These are phyloP conservation scores for Penicillium corylophilum DNA, from an alignment of 2,329 filamentous ascomycete species.

Conservation along the genomic window DNA sequence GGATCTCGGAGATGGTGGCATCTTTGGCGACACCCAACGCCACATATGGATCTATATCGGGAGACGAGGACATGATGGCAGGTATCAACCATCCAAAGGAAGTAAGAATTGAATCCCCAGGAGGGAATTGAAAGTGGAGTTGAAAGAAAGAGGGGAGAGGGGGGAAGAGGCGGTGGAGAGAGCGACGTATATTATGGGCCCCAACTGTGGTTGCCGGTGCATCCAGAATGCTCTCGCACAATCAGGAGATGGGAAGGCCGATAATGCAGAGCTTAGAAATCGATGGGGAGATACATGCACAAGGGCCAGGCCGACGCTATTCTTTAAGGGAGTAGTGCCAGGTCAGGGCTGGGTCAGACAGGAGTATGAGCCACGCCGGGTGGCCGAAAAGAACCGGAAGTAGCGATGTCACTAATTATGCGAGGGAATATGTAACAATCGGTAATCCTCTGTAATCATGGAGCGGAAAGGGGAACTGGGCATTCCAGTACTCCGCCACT, in stretches of 20 bases:
- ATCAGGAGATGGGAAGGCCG: slow-evolving; percentile 4
- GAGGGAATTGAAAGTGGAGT: slow-evolving; percentile 17
- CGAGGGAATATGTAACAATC: not conserved
- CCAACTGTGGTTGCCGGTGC: slow-evolving; percentile 6
- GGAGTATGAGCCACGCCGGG: not conserved
- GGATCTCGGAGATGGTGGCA: slow-evolving; percentile 70
- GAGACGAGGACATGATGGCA: slow-evolving; percentile 27
- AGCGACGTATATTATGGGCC: slow-evolving; percentile 13
- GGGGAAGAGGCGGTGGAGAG: slow-evolving; percentile 24
- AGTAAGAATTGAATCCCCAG: slow-evolving; percentile 2
- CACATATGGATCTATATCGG: slow-evolving; percentile 71
- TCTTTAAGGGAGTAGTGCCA: not conserved
- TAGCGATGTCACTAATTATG: not conserved
- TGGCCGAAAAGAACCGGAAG: not conserved
- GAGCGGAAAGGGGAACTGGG: not conserved
- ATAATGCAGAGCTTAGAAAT: not conserved
- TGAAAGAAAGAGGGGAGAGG: slow-evolving; percentile 7
- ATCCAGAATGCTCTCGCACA: slow-evolving; percentile 21
- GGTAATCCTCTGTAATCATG: too few species aligned
- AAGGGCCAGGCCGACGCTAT: not conserved
- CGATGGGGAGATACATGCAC: not conserved
- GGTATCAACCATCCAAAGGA: slow-evolving; percentile 7
- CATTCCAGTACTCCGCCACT: not conserved
- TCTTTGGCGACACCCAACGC: slow-evolving; percentile 71
- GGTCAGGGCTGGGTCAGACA: not conserved